phyloP scores from a whole-genome alignment of 352 stramenopile species.

The Phytophthora hybrid region DNA sequence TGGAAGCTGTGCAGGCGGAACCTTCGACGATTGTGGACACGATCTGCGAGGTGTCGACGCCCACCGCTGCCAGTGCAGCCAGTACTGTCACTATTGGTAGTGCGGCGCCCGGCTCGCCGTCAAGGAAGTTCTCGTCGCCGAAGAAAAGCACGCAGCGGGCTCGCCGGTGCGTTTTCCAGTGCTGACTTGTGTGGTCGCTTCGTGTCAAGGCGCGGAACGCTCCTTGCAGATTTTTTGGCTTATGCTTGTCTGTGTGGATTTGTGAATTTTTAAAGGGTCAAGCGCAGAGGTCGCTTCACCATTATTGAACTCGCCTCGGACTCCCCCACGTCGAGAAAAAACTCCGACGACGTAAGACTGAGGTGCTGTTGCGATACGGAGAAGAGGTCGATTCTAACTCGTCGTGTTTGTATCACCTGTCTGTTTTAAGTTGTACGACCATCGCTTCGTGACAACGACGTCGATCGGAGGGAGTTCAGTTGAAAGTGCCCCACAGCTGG shows the following conservation, averaged over 20 bases:
- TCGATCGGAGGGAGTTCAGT: slow-evolving; percentile 52
- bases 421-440: slow-evolving; percentile 40
- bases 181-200: slow-evolving; percentile 23
- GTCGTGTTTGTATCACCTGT: background rate
- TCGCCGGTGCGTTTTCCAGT: slow-evolving; percentile 37
- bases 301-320: slow-evolving; percentile 83
- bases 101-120: slow-evolving; percentile 30
- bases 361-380: background rate
- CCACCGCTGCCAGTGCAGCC: slow-evolving; percentile 11
- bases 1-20: slow-evolving; percentile 24
- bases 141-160: slow-evolving; percentile 44
- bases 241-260: slow-evolving; percentile 11
- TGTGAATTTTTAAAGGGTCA: slow-evolving; percentile 50
- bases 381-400: slow-evolving; percentile 3
- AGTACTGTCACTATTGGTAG: background rate
- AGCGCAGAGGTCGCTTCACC: slow-evolving; percentile 84
- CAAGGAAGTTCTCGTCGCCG: slow-evolving; percentile 45
- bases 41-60: slow-evolving; percentile 16
- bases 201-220: slow-evolving; percentile 24
- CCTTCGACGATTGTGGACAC: slow-evolving; percentile 9
- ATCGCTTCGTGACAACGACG: slow-evolving; percentile 58
- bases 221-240: slow-evolving; percentile 24
- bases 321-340: slow-evolving; percentile 61
- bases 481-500: slow-evolving; percentile 33
- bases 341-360: slow-evolving; percentile 59